A percentile compares a stretch with the other conserved stretches of the same genome.
These are phyloP conservation scores for Coemansia pectinata DNA, from an alignment of 192 early-diverging fungal species.

Conservation along the genomic window DNA sequence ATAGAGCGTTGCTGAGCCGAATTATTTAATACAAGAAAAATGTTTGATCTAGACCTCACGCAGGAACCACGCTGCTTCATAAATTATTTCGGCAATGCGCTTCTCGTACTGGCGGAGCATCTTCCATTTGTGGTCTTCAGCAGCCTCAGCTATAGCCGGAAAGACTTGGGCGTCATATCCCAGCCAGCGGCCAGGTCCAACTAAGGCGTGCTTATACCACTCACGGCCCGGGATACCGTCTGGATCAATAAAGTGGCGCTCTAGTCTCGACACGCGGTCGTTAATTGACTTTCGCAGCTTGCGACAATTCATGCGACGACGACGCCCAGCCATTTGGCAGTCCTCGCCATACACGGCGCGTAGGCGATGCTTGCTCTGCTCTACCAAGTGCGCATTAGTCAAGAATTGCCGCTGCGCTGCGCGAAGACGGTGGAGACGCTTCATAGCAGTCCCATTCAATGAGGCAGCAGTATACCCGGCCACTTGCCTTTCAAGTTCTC, in stretches of 20 bases:
- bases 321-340: constrained; percentile 49
- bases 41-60: constrained; percentile 28
- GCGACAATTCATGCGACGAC: constrained; percentile 29
- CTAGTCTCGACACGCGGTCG: constrained; percentile 52
- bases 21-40: background rate
- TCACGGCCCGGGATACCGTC: constrained; percentile 59
- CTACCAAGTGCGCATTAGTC: constrained; percentile 26
- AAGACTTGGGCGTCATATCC: constrained; percentile 58
- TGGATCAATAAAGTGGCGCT: constrained; percentile 60
- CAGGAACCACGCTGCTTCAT: constrained; percentile 52
- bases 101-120: constrained; percentile 32
- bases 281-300: constrained; percentile 51
- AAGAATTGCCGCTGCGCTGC: constrained; percentile 37
- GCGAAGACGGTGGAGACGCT: constrained; percentile 25
- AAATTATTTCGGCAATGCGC: constrained; percentile 31
- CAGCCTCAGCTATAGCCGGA: constrained; percentile 59
- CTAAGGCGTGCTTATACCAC: constrained; percentile 66
- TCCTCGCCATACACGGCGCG: constrained; percentile 42
- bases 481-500: constrained; percentile 33
- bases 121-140: constrained; percentile 37
- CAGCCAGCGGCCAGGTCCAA: constrained; percentile 59
- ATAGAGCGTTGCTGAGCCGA: no score
- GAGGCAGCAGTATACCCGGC: background rate
- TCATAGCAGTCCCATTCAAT: background rate
- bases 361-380: constrained; percentile 33